Base-by-base conservation (phyloP, 2,329 filamentous ascomycete genomes). In the Pseudogymnoascus sp. region DNA sequence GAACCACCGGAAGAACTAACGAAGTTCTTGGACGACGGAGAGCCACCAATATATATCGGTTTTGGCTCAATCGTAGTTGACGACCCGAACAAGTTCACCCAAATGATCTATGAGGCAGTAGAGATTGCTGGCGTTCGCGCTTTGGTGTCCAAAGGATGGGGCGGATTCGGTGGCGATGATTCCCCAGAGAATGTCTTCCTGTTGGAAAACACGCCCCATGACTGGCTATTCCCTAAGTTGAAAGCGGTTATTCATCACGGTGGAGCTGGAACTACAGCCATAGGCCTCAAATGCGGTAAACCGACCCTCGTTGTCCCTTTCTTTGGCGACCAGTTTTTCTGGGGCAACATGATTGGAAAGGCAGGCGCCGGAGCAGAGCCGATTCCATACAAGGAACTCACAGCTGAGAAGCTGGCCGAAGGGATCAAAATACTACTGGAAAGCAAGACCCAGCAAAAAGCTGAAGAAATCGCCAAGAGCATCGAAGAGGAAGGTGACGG, bases 241-340 rank as follows among this genome's bases (percentile, higher is more conserved):
- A 77, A 77, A 49, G 86, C 84, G 0, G 85, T 85, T 9, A 82
- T 90, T 1, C 87, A 89, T 64, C 88, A 90, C 64, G 88, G 88
- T 22, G 88, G 88, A 9, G 88, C 88, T 0, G 88, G 88, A 1
- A 91, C 88, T 0, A 89, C 87, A 0, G 88, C 88, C 2, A 87
- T 87, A 52, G 86, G 86, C 1, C 78, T 91, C 36, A 88, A 88
- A 71, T 87, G 82, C 64, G 88, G 81, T 2, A 82, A 81, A 67
- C 88, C 88, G 0, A 90, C 85, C 4, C 87, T 89, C 82, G 82
- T 90, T 25, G 85, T 91, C 2, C 88, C 88, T 0, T 91, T 91
- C 74, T 91, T 91, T 66, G 88, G 88, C 2, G 88, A 91, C 69
- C 88, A 91, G 60, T 82, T 87, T 58, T 92, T 92, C 70, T 92